phyloP scores from a whole-genome alignment of 2,329 filamentous ascomycete species.

The Stromatinia cepivora region DNA sequence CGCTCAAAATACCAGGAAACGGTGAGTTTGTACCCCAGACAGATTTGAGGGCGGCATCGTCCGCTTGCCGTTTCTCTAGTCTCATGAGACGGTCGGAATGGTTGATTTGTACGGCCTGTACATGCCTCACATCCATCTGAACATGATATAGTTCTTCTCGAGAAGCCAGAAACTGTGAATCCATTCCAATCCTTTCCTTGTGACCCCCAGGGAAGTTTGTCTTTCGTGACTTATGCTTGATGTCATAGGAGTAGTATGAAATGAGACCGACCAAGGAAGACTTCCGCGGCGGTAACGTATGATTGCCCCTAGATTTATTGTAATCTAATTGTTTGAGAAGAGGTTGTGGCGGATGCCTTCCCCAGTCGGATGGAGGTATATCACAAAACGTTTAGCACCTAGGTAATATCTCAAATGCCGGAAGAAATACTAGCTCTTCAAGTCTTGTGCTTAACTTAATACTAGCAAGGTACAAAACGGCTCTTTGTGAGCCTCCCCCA shows the following conservation, averaged over 20 bases:
- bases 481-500: slow-evolving; percentile 23
- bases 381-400: background rate
- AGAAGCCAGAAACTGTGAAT: slow-evolving; percentile 59
- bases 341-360: background rate
- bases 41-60: slow-evolving; percentile 72
- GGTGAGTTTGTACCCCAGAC: slow-evolving; percentile 91
- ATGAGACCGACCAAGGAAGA: background rate
- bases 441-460: slow-evolving; percentile 19
- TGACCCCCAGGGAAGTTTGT: slow-evolving; percentile 16
- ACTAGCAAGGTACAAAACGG: slow-evolving; percentile 19
- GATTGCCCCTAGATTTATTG: background rate
- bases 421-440: background rate
- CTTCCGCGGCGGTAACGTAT: background rate
- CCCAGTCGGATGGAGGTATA: background rate
- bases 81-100: slow-evolving; percentile 62
- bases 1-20: slow-evolving; percentile 81
- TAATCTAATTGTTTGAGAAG: background rate
- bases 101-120: slow-evolving; percentile 62
- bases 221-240: slow-evolving; percentile 1
- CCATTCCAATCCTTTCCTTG: slow-evolving; percentile 53
- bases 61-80: slow-evolving; percentile 66
- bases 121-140: slow-evolving; percentile 69
- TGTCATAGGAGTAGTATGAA: slow-evolving; percentile 17
- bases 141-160: slow-evolving; percentile 67
- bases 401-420: background rate